Conservation (phyloP, 768 basidiomycete species). For the Pisolithus microcarpus region DNA sequence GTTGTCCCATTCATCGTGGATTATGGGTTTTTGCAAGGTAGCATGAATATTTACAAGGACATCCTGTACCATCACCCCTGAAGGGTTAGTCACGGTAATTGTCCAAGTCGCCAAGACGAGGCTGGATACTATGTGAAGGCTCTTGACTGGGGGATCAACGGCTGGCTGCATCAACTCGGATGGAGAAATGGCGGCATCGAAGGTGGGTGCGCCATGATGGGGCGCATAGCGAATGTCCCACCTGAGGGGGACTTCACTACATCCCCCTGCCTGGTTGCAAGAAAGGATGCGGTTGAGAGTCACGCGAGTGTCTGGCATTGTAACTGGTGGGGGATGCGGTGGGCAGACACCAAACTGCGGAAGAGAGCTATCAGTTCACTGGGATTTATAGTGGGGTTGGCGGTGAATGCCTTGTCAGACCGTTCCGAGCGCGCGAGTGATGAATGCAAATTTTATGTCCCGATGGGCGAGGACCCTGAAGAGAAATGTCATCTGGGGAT, state of each 20-base stretch:
- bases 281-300: conserved; percentile 14
- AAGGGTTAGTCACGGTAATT: conserved; percentile 33
- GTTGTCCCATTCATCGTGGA: conserved; percentile 36
- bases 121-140: conserved; percentile 39
- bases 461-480: no score
- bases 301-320: not conserved
- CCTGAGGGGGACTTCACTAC: conserved; percentile 22
- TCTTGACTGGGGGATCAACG: conserved; percentile 33
- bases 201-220: conserved; percentile 13
- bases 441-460: no score
- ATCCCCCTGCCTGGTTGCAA: conserved; percentile 7
- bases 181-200: no score
- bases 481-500: no score
- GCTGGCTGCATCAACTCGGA: conserved; percentile 22
- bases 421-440: not conserved
- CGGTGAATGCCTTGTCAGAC: not conserved
- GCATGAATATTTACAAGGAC: conserved; percentile 41
- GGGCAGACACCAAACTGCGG: not conserved
- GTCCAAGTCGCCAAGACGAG: conserved; percentile 39
- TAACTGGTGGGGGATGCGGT: not conserved
- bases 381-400: not conserved
- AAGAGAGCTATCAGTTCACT: conserved; percentile 9
- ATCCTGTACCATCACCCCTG: conserved; percentile 46
- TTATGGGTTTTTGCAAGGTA: conserved; percentile 33
- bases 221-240: conserved; percentile 50